phyloP scores from a whole-genome alignment of 176 grass and related monocot species.

The Ampelocalamus luodianensis region DNA sequence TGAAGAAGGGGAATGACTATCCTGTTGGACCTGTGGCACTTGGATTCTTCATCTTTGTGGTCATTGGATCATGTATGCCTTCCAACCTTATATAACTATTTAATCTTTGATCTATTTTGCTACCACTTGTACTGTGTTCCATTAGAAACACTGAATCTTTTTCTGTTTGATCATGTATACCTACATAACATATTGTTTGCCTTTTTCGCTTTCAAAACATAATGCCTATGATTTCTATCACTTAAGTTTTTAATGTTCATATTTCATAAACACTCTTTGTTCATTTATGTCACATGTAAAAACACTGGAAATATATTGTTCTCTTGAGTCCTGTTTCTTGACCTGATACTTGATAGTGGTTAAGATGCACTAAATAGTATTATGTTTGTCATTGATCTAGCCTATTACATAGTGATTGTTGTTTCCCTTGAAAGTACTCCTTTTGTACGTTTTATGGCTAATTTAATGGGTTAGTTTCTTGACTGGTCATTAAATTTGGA shows the following conservation, averaged over 20 bases:
- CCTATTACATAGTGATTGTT: background rate
- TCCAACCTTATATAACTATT: background rate
- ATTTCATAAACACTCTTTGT: background rate
- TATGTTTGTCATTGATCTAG: background rate
- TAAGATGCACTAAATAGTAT: background rate
- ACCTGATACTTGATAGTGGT: background rate
- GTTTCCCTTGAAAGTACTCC: background rate
- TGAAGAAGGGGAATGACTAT: slow-evolving; percentile 69
- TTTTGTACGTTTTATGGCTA: background rate
- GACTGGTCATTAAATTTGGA: background rate
- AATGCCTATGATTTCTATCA: background rate
- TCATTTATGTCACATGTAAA: background rate
- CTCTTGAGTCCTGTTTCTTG: background rate
- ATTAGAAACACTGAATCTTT: background rate
- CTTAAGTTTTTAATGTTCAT: background rate
- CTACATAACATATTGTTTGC: background rate
- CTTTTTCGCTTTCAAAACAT: background rate
- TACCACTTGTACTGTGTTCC: background rate
- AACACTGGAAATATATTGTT: background rate
- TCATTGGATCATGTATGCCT: slow-evolving; percentile 70
- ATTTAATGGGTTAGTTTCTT: slow-evolving; percentile 7
- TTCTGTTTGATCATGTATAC: too few species aligned
- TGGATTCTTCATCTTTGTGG: slow-evolving; percentile 70
- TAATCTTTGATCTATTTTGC: background rate
- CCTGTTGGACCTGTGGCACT: slow-evolving; percentile 65